These are phyloP conservation scores for Rhizophagus clarus DNA, from an alignment of 192 early-diverging fungal species.

Conservation along the genomic window DNA sequence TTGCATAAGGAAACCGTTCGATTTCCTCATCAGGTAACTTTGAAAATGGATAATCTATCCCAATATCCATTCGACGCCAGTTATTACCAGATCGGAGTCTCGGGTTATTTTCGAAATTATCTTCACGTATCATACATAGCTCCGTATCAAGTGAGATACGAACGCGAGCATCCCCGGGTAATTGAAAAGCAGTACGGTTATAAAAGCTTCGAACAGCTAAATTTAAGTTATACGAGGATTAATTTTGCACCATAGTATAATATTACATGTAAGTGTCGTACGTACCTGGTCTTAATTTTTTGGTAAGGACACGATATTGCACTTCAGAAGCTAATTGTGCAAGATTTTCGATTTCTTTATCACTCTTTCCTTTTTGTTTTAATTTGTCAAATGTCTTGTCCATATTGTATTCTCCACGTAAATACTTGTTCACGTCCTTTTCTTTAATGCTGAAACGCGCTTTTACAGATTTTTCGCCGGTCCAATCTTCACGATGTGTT, in stretches of 20 bases:
- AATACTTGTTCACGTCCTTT: slow-evolving; percentile 89
- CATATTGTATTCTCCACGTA: slow-evolving; percentile 77
- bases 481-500: slow-evolving; percentile 96
- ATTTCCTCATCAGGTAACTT: slow-evolving; percentile 86
- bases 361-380: slow-evolving; percentile 75
- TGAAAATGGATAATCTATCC: slow-evolving; percentile 88
- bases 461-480: slow-evolving; percentile 94
- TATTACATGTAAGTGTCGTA: background rate
- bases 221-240: background rate
- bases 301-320: slow-evolving; percentile 68
- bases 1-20: slow-evolving; percentile 92
- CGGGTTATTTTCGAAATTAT: slow-evolving; percentile 70
- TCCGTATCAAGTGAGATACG: slow-evolving; percentile 99
- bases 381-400: slow-evolving; percentile 81
- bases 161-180: slow-evolving; percentile 97
- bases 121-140: slow-evolving; percentile 95
- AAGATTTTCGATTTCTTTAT: slow-evolving; percentile 82
- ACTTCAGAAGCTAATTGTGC: slow-evolving; percentile 75
- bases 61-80: slow-evolving; percentile 95
- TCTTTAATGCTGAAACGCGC: slow-evolving; percentile 96
- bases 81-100: slow-evolving; percentile 76
- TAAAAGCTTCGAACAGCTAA: slow-evolving; percentile 90
- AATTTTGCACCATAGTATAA: background rate
- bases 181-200: slow-evolving; percentile 98
- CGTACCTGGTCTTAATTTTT: slow-evolving; percentile 71